phyloP scores from a whole-genome alignment of 2,329 filamentous ascomycete genomes.

The Diplocarpon rosae region DNA sequence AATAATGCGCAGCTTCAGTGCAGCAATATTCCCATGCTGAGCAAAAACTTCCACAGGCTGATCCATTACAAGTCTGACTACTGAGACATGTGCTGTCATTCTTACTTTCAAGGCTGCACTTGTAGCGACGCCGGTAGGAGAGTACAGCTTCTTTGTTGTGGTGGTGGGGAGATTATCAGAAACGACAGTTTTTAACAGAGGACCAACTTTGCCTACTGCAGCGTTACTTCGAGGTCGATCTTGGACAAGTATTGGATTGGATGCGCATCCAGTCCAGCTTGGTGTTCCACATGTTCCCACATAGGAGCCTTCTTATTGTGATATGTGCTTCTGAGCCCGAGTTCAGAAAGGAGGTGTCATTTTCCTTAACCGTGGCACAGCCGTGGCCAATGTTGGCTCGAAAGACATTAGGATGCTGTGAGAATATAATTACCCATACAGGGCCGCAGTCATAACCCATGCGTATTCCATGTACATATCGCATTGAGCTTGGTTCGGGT shows the following conservation, averaged over 20 bases:
- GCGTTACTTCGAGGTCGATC: not conserved
- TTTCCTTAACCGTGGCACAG: conserved; percentile 37
- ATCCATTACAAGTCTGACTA: conserved; percentile 2
- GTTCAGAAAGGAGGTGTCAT: conserved; percentile 42
- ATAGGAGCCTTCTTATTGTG: conserved; percentile 10
- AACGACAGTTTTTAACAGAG: too few relatives aligned
- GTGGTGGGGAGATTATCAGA: too few relatives aligned
- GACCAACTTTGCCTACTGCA: too few relatives aligned
- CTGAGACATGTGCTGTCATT: not conserved
- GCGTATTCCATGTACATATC: conserved; percentile 62
- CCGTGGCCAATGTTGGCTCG: conserved; percentile 43
- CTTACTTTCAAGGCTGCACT: not conserved
- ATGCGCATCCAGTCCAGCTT: conserved; percentile 8
- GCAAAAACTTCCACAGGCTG: conserved; percentile 3
- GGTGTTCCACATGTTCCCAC: conserved; percentile 20
- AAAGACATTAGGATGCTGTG: conserved; percentile 43
- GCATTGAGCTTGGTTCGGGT: conserved; percentile 37
- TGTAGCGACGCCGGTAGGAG: not conserved
- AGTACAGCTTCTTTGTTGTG: too few relatives aligned
- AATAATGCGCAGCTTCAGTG: conserved; percentile 1
- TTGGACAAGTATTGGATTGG: conserved; percentile 1
- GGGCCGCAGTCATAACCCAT: conserved; percentile 36
- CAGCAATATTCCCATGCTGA: conserved; percentile 10
- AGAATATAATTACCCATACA: conserved; percentile 29
- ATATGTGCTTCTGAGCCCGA: conserved; percentile 35